Evolutionary conservation across 2,329 filamentous ascomycete genomes (phyloP).

Genomic region (Fusarium lateritium): DNA sequence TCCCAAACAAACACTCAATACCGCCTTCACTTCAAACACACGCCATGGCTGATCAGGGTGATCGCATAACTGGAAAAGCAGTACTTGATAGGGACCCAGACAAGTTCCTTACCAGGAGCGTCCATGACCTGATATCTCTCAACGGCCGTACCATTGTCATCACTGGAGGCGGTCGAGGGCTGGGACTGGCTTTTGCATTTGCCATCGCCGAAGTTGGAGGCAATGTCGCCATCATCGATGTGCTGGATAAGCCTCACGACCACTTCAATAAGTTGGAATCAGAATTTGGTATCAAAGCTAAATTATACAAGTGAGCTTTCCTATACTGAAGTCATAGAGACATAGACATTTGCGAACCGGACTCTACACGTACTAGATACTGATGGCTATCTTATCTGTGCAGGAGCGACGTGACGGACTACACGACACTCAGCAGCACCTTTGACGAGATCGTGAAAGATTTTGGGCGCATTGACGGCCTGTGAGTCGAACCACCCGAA

Average conservation of each 20-base stretch:
- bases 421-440: constrained; percentile 18
- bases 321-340: neutral
- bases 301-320: constrained; percentile 22
- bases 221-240: constrained; percentile 33
- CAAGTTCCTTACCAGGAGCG: neutral
- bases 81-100: neutral
- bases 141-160: constrained; percentile 30
- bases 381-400: neutral
- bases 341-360: neutral
- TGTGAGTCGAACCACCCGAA: neutral
- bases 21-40: neutral
- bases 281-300: constrained; percentile 18
- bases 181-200: constrained; percentile 32
- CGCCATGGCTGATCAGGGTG: neutral
- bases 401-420: constrained; percentile 31
- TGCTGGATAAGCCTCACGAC: constrained; percentile 36
- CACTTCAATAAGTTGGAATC: constrained; percentile 33
- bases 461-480: constrained; percentile 35
- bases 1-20: too few relatives aligned
- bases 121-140: constrained; percentile 28
- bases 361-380: neutral
- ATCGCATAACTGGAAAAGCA: neutral
- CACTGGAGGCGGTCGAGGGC: constrained; percentile 27
- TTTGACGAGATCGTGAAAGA: constrained; percentile 25
- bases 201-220: constrained; percentile 30